Conservation (phyloP, 1,139 yeast genomes). For the Lodderomyces margitis region DNA sequence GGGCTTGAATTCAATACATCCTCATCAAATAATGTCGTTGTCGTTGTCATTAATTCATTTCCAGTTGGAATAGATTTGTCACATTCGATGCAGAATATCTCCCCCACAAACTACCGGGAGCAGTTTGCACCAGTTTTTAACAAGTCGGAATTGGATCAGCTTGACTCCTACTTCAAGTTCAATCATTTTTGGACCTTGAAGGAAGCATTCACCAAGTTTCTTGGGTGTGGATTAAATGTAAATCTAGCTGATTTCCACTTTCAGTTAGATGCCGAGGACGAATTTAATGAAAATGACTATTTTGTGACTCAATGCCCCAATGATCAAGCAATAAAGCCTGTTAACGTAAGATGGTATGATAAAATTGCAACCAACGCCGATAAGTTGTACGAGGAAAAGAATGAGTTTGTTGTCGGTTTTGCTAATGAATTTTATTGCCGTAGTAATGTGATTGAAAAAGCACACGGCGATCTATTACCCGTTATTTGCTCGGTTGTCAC, state of each 20-base stretch:
- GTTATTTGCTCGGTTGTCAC: conserved; percentile 27
- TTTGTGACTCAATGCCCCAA: background rate
- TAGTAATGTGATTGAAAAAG: conserved; percentile 19
- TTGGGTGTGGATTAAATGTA: conserved; percentile 61
- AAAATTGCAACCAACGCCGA: conserved; percentile 13
- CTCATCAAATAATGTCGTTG: conserved; percentile 52
- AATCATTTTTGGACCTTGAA: conserved; percentile 71
- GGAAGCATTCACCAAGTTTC: conserved; percentile 63
- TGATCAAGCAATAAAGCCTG: background rate
- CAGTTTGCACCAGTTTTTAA: conserved; percentile 54
- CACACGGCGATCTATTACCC: conserved; percentile 18
- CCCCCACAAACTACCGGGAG: conserved; percentile 31
- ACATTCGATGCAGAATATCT: conserved; percentile 45
- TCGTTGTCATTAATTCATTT: conserved; percentile 37
- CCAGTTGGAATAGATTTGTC: conserved; percentile 66
- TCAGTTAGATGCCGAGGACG: conserved; percentile 4
- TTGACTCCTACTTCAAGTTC: conserved; percentile 28
- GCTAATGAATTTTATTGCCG: conserved; percentile 19
- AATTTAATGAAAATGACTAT: conserved; percentile 7
- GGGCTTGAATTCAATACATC: conserved; percentile 48
- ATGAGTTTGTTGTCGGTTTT: conserved; percentile 14
- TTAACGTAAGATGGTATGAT: conserved; percentile 16
- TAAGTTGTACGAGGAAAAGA: conserved; percentile 10
- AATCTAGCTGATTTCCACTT: conserved; percentile 37
- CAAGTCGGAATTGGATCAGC: conserved; percentile 32